Conservation (phyloP, 1,284 basidiomycete genomes). For the Sutorius eximius region DNA sequence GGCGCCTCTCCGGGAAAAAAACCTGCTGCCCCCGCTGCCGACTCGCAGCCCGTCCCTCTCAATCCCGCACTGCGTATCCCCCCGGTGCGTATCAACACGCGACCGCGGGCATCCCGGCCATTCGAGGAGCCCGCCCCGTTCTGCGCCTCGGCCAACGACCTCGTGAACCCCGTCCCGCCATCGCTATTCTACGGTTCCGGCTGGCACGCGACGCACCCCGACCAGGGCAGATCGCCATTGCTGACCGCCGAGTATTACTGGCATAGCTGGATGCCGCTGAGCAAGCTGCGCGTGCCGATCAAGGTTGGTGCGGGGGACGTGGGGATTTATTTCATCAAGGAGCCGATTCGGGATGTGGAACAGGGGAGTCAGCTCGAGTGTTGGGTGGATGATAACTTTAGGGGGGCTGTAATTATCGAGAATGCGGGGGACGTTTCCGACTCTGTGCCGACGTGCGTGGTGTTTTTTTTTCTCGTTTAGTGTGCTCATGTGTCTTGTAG, state of each 20-base stretch:
- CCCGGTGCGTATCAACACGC: conserved; percentile 69
- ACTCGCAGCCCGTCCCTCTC: conserved; percentile 30
- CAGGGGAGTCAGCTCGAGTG: conserved; percentile 71
- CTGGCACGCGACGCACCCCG: conserved; percentile 79
- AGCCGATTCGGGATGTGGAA: conserved; percentile 52
- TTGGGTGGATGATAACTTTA: conserved; percentile 84
- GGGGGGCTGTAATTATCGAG: conserved; percentile 59
- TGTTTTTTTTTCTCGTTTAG: not conserved
- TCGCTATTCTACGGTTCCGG: conserved; percentile 89
- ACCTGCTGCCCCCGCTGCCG: conserved; percentile 5
- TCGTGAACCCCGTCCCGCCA: conserved; percentile 90
- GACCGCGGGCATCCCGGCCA: conserved; percentile 52
- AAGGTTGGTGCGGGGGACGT: conserved; percentile 76
- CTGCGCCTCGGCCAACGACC: conserved; percentile 90
- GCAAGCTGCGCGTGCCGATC: conserved; percentile 74
- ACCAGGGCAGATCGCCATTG: conserved; percentile 43
- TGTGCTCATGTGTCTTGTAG: conserved; percentile 39
- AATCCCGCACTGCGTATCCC: conserved; percentile 59
- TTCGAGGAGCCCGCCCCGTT: conserved; percentile 86
- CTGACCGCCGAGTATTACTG: conserved; percentile 79
- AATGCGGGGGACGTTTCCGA: conserved; percentile 58
- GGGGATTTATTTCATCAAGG: conserved; percentile 75
- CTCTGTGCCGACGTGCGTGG: conserved; percentile 55
- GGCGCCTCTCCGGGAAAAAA: conserved; percentile 35
- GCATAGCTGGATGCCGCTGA: conserved; percentile 78